These are phyloP conservation scores for Cerioporus squamosus DNA, from an alignment of 1,284 basidiomycete species.

Conservation along the genomic window DNA sequence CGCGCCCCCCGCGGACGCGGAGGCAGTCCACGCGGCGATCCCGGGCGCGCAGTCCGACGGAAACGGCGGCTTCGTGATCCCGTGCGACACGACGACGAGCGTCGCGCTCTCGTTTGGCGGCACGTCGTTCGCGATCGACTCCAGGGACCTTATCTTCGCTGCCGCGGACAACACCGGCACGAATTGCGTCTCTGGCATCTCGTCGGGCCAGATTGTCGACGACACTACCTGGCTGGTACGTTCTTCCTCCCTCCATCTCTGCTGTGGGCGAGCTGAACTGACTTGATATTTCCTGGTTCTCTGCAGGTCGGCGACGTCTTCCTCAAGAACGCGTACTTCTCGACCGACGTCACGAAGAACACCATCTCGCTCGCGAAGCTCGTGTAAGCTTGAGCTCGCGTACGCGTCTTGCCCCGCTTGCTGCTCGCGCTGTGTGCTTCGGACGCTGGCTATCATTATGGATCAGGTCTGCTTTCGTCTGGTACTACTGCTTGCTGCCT, in stretches of 20 bases:
- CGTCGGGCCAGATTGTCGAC: constrained; percentile 63
- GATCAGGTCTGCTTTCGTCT: constrained; percentile 4
- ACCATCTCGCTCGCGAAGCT: constrained; percentile 66
- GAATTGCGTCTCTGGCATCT: constrained; percentile 78
- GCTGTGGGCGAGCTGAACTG: background rate
- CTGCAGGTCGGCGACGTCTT: constrained; percentile 67
- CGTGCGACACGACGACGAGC: constrained; percentile 70
- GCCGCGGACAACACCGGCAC: constrained; percentile 72
- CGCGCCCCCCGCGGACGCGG: constrained; percentile 62
- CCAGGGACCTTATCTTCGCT: constrained; percentile 72
- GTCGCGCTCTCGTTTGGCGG: constrained; percentile 76
- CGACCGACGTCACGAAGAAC: constrained; percentile 71
- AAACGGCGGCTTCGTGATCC: constrained; percentile 76
- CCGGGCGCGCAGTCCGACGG: constrained; percentile 63
- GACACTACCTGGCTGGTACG: constrained; percentile 75
- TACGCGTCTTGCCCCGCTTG: too few species aligned
- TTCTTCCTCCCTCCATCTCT: constrained; percentile 13
- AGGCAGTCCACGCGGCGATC: constrained; percentile 61
- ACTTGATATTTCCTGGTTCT: background rate
- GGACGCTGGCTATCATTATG: background rate
- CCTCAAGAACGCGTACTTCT: constrained; percentile 83
- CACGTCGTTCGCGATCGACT: constrained; percentile 62
- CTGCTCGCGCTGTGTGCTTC: background rate
- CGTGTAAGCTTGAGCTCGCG: constrained; percentile 24
- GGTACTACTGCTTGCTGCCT: background rate